Percentiles rank a stretch among this genome's conserved stretches.
Evolutionary conservation across 352 stramenopile genomes (phyloP).

Genomic region (Plasmopara halstedii): DNA sequence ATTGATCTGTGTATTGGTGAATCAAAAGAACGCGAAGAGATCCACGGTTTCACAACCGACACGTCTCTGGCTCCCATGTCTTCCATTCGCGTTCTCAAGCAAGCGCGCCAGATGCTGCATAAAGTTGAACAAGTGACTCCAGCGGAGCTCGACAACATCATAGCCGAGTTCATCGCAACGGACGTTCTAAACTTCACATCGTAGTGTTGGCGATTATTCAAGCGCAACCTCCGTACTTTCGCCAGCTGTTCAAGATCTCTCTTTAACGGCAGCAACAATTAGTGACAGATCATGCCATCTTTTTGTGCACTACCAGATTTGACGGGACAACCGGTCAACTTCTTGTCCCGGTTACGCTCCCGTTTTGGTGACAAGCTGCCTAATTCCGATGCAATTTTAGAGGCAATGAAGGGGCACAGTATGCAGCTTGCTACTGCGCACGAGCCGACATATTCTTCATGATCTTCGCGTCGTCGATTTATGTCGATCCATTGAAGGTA

Average conservation of each 20-base stretch:
- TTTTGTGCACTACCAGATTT: background rate
- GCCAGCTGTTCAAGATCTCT: background rate
- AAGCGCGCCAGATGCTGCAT: background rate
- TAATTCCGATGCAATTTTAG: background rate
- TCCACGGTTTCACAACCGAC: background rate
- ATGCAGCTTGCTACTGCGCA: background rate
- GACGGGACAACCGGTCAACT: background rate
- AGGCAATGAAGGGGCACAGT: background rate
- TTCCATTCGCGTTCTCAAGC: background rate
- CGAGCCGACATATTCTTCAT: background rate
- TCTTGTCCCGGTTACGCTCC: background rate
- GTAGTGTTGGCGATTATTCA: background rate
- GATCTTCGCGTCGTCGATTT: too few relatives aligned
- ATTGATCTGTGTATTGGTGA: background rate
- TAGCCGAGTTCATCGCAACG: background rate
- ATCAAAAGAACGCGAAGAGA: background rate
- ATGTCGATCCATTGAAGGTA: too few relatives aligned
- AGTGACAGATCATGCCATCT: background rate
- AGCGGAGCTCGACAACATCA: background rate
- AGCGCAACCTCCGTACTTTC: background rate
- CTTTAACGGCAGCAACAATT: background rate
- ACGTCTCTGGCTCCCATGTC: background rate
- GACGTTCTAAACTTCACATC: background rate
- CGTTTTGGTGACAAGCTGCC: too few relatives aligned
- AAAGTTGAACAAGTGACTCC: background rate